Percentiles rank a stretch among this genome's conserved stretches.
Evolutionary conservation across 2,329 filamentous ascomycete species (phyloP).

Genomic region (Exophiala alcalophila): DNA sequence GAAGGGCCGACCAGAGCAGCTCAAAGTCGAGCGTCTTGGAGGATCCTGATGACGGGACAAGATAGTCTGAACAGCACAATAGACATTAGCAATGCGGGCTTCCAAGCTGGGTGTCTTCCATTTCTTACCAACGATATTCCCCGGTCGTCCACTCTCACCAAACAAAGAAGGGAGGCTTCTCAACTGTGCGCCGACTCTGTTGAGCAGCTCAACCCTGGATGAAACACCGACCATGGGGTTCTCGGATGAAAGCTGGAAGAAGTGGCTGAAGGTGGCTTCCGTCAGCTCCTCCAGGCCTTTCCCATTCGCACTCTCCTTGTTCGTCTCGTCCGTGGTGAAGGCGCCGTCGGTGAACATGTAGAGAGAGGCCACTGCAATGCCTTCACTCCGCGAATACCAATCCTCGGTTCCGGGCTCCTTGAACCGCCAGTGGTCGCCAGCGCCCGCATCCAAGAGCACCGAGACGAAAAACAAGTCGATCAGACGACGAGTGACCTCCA

Average conservation of each 20-base stretch:
- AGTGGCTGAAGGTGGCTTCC: neutral
- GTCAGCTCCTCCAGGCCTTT: too few relatives aligned
- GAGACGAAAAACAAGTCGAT: constrained; percentile 61
- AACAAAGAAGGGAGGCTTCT: constrained; percentile 5
- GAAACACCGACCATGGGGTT: constrained; percentile 13
- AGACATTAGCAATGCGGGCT: neutral
- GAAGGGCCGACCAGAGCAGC: constrained; percentile 7
- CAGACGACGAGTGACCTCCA: constrained; percentile 51
- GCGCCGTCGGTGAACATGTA: constrained; percentile 50
- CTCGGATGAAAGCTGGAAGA: constrained; percentile 6
- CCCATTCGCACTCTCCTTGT: neutral
- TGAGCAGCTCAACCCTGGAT: constrained; percentile 6
- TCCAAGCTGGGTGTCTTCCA: neutral
- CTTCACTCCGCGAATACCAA: constrained; percentile 47
- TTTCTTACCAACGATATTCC: constrained; percentile 11
- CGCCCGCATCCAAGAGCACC: constrained; percentile 55
- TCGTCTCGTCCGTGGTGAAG: constrained; percentile 33
- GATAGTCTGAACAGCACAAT: constrained; percentile 3
- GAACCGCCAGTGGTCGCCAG: constrained; percentile 51
- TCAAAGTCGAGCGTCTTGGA: constrained; percentile 3
- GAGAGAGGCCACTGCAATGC: constrained; percentile 51
- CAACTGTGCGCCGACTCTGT: constrained; percentile 2
- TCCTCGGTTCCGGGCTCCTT: constrained; percentile 40
- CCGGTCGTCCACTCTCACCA: constrained; percentile 7
- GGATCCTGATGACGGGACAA: neutral